Percentiles rank a stretch among this genome's conserved stretches.
Conservation (phyloP, 208 protist species). For the Wallacemonas collosoma region DNA sequence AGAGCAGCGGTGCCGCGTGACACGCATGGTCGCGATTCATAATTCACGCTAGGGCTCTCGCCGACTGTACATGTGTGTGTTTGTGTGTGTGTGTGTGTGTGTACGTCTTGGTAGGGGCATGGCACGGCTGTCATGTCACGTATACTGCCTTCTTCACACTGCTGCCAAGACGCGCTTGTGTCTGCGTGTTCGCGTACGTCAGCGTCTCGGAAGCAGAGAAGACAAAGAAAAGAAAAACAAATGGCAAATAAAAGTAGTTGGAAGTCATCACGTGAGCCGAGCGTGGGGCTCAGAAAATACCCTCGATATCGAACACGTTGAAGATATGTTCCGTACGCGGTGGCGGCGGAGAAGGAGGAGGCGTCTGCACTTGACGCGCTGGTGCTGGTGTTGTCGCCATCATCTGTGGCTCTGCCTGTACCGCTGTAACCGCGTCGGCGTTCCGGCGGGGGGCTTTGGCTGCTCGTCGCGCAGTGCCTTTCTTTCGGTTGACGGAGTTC, state of each 20-base stretch:
- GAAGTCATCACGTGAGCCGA: background rate
- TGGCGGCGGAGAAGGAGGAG: background rate
- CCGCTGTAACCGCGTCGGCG: background rate
- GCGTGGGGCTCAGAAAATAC: conserved; percentile 48
- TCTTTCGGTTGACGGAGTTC: conserved; percentile 34
- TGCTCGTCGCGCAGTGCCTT: conserved; percentile 24
- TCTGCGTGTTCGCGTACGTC: too few relatives aligned
- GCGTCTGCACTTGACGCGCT: background rate
- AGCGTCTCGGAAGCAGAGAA: conserved; percentile 4
- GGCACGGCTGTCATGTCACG: too few relatives aligned
- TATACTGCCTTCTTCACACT: too few relatives aligned
- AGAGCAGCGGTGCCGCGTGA: too few relatives aligned
- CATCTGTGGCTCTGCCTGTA: too few relatives aligned
- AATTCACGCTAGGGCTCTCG: too few relatives aligned
- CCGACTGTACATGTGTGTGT: too few relatives aligned
- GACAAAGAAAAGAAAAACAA: conserved; percentile 15
- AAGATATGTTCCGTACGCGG: conserved; percentile 20
- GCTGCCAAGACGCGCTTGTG: too few relatives aligned
- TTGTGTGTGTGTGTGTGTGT: background rate
- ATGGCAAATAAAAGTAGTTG: conserved; percentile 1
- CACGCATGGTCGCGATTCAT: too few relatives aligned
- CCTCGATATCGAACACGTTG: conserved; percentile 79
- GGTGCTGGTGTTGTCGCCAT: background rate
- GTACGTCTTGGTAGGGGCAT: background rate
- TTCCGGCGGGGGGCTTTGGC: background rate